Percentiles rank a stretch among this genome's conserved stretches.
Conservation (phyloP, 1,139 yeast species). For the Yamadazyma siamensis region DNA sequence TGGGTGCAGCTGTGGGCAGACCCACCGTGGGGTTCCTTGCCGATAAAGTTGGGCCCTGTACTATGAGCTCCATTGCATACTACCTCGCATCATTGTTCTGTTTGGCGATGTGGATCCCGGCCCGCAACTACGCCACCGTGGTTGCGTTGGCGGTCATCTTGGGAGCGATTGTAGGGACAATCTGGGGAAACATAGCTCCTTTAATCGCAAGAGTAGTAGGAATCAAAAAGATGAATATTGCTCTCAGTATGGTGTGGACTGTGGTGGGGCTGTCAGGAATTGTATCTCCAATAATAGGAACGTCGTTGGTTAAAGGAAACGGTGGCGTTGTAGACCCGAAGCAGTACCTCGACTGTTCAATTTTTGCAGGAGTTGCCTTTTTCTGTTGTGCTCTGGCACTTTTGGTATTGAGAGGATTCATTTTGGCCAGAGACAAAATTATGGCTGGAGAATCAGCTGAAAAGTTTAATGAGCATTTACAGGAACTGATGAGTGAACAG, state of each 20-base stretch:
- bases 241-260: constrained; percentile 48
- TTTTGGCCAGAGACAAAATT: constrained; percentile 43
- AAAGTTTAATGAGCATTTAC: constrained; percentile 2
- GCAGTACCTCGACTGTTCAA: constrained; percentile 47
- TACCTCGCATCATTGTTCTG: constrained; percentile 22
- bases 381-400: constrained; percentile 37
- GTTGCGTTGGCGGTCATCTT: constrained; percentile 23
- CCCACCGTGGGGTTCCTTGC: constrained; percentile 39
- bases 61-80: constrained; percentile 27
- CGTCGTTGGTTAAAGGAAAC: constrained; percentile 35
- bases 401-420: constrained; percentile 45
- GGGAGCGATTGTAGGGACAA: constrained; percentile 28
- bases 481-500: constrained; percentile 6
- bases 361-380: constrained; percentile 52
- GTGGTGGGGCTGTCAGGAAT: constrained; percentile 45
- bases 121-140: constrained; percentile 28
- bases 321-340: constrained; percentile 37
- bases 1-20: constrained; percentile 40
- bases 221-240: constrained; percentile 43
- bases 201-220: constrained; percentile 42
- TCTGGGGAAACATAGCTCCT: constrained; percentile 30
- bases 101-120: constrained; percentile 37
- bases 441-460: constrained; percentile 16
- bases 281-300: constrained; percentile 53
- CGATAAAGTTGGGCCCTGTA: constrained; percentile 38